Conservation (phyloP, 2,329 filamentous ascomycete species). For the Grosmannia serpens region DNA sequence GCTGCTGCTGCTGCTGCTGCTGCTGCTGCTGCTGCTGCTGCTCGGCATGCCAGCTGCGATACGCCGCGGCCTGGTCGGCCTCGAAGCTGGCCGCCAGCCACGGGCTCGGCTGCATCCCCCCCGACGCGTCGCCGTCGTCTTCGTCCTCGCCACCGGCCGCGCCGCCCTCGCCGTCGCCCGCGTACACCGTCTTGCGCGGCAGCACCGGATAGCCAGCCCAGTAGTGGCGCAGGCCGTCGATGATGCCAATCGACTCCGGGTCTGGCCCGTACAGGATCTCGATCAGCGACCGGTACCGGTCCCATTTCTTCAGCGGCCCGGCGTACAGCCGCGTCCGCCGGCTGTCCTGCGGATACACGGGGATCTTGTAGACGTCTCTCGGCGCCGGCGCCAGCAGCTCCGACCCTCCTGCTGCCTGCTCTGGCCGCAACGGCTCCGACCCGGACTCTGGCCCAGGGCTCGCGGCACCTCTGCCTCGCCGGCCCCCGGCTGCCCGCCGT, state of each 20-base stretch:
- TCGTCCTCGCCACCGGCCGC: not conserved
- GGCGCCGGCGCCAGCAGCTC: not conserved
- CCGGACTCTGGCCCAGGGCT: not conserved
- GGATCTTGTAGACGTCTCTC: constrained; percentile 4
- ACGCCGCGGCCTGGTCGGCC: constrained; percentile 20
- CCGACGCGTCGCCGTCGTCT: constrained; percentile 5
- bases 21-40: constrained; percentile 4
- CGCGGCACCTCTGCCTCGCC: not conserved
- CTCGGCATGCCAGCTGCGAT: constrained; percentile 17
- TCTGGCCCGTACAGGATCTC: constrained; percentile 31
- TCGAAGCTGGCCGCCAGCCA: constrained; percentile 29
- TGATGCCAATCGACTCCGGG: constrained; percentile 21
- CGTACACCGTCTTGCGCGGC: constrained; percentile 18
- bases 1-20: not conserved
- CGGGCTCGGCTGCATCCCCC: constrained; percentile 22
- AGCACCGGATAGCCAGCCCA: constrained; percentile 29
- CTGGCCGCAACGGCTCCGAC: not conserved
- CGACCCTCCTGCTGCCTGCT: not conserved
- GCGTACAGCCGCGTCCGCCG: constrained; percentile 21
- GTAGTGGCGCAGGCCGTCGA: constrained; percentile 27
- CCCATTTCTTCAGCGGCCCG: constrained; percentile 25
- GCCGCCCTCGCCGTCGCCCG: constrained; percentile 9
- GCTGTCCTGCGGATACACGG: constrained; percentile 9
- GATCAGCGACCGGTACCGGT: constrained; percentile 22
- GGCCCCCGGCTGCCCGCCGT: not conserved